A percentile compares a stretch with the other conserved stretches of the same genome.
phyloP scores from a whole-genome alignment of 192 early-diverging fungal species.

The Backusella luteola region DNA sequence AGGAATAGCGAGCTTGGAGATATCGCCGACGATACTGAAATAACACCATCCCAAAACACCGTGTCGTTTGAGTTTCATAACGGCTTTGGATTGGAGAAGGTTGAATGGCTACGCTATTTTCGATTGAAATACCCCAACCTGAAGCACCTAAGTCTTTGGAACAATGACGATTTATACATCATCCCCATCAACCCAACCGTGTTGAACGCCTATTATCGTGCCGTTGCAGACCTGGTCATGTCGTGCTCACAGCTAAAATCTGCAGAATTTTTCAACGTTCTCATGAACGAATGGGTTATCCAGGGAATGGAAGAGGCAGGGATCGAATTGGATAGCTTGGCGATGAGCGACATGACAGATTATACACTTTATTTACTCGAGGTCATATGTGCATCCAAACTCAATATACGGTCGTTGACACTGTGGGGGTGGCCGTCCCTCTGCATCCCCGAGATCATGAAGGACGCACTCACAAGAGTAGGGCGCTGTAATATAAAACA shows the following conservation, averaged over 20 bases:
- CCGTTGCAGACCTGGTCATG: neutral
- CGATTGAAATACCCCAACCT: neutral
- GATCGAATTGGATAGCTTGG: neutral
- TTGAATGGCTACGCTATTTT: neutral
- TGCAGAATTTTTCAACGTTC: neutral
- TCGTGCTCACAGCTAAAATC: neutral
- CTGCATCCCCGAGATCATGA: neutral
- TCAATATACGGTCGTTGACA: neutral
- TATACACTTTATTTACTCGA: neutral
- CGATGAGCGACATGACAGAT: slow-evolving; percentile 7
- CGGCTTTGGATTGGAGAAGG: neutral
- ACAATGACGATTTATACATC: neutral
- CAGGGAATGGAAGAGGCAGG: neutral
- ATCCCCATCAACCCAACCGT: neutral
- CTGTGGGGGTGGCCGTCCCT: slow-evolving; percentile 13
- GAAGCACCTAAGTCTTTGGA: neutral
- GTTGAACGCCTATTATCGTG: neutral
- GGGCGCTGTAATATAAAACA: neutral
- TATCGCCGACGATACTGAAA: neutral
- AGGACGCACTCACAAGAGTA: neutral
- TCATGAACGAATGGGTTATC: neutral
- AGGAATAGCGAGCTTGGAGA: neutral
- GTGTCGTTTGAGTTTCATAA: neutral
- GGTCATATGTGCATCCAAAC: neutral
- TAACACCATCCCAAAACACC: neutral